These are phyloP conservation scores for Fusarium pininemorale DNA, from an alignment of 2,329 filamentous ascomycete genomes.

Conservation along the genomic window DNA sequence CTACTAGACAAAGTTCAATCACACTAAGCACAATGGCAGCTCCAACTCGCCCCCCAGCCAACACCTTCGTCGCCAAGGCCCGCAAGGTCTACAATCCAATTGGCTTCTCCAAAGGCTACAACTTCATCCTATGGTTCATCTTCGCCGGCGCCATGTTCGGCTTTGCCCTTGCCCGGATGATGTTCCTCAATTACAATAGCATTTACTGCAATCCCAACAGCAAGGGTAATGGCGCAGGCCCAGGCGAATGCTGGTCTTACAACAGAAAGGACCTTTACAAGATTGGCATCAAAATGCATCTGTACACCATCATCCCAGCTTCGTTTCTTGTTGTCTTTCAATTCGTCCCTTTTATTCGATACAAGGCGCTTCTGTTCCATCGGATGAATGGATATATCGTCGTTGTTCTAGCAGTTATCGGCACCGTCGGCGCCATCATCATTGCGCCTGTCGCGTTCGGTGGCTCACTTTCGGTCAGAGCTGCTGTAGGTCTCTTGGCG, in stretches of 20 bases:
- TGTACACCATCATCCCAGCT: conserved; percentile 55
- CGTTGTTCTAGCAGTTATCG: conserved; percentile 56
- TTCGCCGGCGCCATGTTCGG: conserved; percentile 51
- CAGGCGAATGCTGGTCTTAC: conserved; percentile 21
- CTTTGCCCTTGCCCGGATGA: conserved; percentile 24
- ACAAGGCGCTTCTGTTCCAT: conserved; percentile 63
- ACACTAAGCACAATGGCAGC: background rate
- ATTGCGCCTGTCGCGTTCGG: conserved; percentile 62
- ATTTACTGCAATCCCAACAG: conserved; percentile 16
- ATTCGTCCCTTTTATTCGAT: conserved; percentile 57
- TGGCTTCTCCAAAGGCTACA: conserved; percentile 59
- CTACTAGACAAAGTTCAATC: background rate
- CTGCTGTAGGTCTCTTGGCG: conserved; percentile 51
- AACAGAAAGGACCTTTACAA: conserved; percentile 5
- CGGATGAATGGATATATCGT: conserved; percentile 68
- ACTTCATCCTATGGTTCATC: conserved; percentile 60
- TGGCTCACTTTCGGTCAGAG: conserved; percentile 60
- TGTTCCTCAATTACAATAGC: conserved; percentile 31
- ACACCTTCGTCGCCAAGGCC: background rate
- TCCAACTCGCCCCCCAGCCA: background rate
- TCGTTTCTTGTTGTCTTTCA: conserved; percentile 56
- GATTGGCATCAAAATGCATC: conserved; percentile 56
- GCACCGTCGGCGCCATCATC: conserved; percentile 61
- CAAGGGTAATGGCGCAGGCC: background rate
- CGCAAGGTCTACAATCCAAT: conserved; percentile 54